These are phyloP conservation scores for Phallus indusiatus DNA, from an alignment of 768 basidiomycete genomes.

Conservation along the genomic window DNA sequence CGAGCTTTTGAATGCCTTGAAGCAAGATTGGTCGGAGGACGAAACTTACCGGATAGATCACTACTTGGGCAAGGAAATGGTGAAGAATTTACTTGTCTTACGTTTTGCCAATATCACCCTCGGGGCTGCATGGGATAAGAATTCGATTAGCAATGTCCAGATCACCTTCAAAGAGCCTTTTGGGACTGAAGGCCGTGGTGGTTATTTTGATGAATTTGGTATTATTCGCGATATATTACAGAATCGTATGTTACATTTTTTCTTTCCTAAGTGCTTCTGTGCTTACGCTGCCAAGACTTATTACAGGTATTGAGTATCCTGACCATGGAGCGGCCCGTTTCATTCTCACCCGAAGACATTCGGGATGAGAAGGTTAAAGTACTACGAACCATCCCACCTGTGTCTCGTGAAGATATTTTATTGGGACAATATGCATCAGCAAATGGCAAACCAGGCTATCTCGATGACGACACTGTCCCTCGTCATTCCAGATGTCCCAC, in stretches of 20 bases:
- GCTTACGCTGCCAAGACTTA: conserved; percentile 52
- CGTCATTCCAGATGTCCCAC: conserved; percentile 89
- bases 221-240: conserved; percentile 97
- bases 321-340: conserved; percentile 97
- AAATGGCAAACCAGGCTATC: conserved; percentile 95
- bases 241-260: conserved; percentile 74
- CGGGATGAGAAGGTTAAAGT: conserved; percentile 99
- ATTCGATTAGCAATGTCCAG: conserved; percentile 92
- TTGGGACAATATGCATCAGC: conserved; percentile 90
- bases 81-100: conserved; percentile 94
- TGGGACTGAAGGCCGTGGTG: conserved; percentile 99
- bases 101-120: conserved; percentile 92
- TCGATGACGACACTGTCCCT: conserved; percentile 93
- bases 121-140: conserved; percentile 89
- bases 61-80: conserved; percentile 99
- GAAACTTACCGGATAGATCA: conserved; percentile 99
- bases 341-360: conserved; percentile 94
- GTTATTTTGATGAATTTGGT: conserved; percentile 99
- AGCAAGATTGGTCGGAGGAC: conserved; percentile 86
- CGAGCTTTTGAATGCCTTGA: conserved; percentile 67
- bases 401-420: conserved; percentile 67
- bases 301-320: conserved; percentile 90
- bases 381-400: conserved; percentile 79
- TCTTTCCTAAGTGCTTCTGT: not conserved
- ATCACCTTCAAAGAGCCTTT: conserved; percentile 99